Percentiles rank a stretch among this genome's conserved stretches.
Conservation (phyloP, 108 stramenopile genomes). For the Conticribra guillardii region DNA sequence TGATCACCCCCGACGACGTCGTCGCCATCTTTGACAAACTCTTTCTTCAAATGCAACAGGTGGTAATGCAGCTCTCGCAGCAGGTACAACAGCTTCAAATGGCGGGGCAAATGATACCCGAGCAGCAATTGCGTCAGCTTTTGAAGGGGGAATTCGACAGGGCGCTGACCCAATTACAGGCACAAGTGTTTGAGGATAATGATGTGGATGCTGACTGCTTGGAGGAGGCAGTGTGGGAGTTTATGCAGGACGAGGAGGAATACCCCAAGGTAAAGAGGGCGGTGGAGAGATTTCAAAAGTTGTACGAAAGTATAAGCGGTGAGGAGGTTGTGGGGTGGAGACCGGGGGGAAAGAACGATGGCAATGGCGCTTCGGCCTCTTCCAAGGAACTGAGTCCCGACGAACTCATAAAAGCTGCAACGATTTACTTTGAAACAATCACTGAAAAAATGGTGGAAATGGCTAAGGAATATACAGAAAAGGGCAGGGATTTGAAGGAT, state of each 20-base stretch:
- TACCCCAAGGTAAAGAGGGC: conserved; percentile 76
- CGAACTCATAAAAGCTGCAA: conserved; percentile 74
- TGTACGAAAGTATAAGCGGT: conserved; percentile 86
- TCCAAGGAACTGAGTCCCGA: conserved; percentile 62
- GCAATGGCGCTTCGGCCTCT: conserved; percentile 9
- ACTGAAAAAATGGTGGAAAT: conserved; percentile 72
- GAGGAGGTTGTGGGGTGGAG: conserved; percentile 73
- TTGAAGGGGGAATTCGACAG: conserved; percentile 82
- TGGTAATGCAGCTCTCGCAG: conserved; percentile 80
- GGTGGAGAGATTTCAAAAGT: conserved; percentile 85
- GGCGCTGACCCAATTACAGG: conserved; percentile 65
- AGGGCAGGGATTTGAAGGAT: conserved; percentile 73
- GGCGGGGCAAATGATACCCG: conserved; percentile 84
- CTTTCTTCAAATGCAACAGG: conserved; percentile 85
- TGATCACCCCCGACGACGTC: conserved; percentile 78
- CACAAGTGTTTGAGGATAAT: conserved; percentile 69
- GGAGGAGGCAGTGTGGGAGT: conserved; percentile 91
- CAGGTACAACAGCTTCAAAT: conserved; percentile 88
- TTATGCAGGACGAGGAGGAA: conserved; percentile 62
- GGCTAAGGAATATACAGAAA: conserved; percentile 57
- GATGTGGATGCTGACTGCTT: conserved; percentile 89
- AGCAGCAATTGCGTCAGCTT: conserved; percentile 71
- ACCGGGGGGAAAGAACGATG: conserved; percentile 47
- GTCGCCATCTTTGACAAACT: conserved; percentile 80
- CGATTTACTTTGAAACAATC: conserved; percentile 81